Evolutionary conservation across 768 basidiomycete genomes (phyloP), one percentile per base, ranked within the genome.

Genomic region (Macrolepiota albuminosa): DNA sequence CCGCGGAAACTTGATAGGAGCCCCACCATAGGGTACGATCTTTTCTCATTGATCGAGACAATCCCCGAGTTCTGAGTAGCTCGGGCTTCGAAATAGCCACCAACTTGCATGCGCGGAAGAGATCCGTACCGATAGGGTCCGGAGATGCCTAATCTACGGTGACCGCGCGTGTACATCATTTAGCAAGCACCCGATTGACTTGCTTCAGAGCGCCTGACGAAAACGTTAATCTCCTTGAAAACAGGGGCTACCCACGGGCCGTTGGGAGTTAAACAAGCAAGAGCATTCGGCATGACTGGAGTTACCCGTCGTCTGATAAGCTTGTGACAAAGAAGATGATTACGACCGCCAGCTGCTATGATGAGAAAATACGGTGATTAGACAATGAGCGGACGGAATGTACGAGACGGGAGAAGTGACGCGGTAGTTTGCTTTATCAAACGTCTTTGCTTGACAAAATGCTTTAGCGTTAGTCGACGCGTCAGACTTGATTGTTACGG

Each of bases 131-230:
- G 36, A 79, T 77, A 2, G 84, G 81, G 0, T 84, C 83, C 6
- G 83, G 81, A 1, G 82, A 79, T 57, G 86, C 69, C 21, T 78
- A 79, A 71, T 86, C 85, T 42, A 84, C 83, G 0, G 82, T 85
- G 63, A 85, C 76, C 13, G 81, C 81, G 10, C 73, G 70, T 11
- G 70, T 63, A 3, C 81, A 84, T n/a, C 85, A 74, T 61, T 85
- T 84, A 6, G 84, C 79, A 16, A 86, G 77, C 26, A 84, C 78
- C 16, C 84, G 79, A 37, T 79, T 71, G 47, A 84, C 72, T 62
- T 86, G 84, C 66, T 86, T 84, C 56, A 86, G 73, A 1, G 84
- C 84, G 40, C 82, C 63, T 57, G 56, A 54, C 53, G 37, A 39
- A 7, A 14, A 52, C 16, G 49, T 16, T 42, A n/a, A 43, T 37